Base-by-base conservation (phyloP, 2,329 filamentous ascomycete species). In the Exserohilum turcica region DNA sequence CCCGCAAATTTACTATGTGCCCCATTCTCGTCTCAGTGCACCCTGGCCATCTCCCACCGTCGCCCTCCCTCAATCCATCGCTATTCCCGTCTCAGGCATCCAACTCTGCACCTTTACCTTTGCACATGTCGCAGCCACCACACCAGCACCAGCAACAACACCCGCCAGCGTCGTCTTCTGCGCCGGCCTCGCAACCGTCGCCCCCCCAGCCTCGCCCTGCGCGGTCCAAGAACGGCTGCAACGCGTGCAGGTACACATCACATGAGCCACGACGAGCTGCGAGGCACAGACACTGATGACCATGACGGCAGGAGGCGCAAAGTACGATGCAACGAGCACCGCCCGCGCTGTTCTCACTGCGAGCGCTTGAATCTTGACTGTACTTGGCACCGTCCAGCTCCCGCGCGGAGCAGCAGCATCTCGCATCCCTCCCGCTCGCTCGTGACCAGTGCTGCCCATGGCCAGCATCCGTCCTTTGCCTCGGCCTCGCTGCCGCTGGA, bases 321-420 rank as follows among this genome's bases (percentile, higher is more conserved):
- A 69, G 82, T 82, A 59, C 78, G 80, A 59, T 84, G 81, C 65
- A 80, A 83, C 60, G 81, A 84, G 69, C 76, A 78, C 56, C 76
- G 79, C 52, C 81, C 82, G 6, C 67, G 78, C 15, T 84, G 82
- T 64, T 78, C 74, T 44, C 81, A 83, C 62, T 84, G 82, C 69
- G 79, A 79, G 64, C 76, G 81, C 35, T 74, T 83, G 43, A 80
- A 80, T 52, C 72, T 84, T 19, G 77, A 82, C 40, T 84, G 82
- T 66, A 76, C 76, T 43, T 84, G 82, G 81, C 75, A 75, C 55
- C 64, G 71, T 15, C 59, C 62, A 10, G 52, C 21, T 24, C 21
- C 42, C 19, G 38, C 56, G 24, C 55, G 62, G 35, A 24, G 21
- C 21, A 63, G 55, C 37, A 59, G 36, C 42, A 64, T 44, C 42